Base-by-base conservation (phyloP, 148 eudicot genomes). In the Cornus controversa region DNA sequence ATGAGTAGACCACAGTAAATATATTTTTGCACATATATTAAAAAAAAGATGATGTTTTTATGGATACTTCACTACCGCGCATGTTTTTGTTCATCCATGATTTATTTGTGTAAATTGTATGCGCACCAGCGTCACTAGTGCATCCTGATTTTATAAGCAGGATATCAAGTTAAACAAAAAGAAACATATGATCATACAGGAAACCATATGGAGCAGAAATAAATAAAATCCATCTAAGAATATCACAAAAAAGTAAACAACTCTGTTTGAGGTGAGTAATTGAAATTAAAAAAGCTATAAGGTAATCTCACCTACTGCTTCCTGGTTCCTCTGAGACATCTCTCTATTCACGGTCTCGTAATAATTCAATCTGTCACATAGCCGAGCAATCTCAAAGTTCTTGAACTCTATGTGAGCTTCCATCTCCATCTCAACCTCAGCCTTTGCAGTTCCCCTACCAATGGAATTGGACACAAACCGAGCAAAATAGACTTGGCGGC, bases 291-390 rank as follows among this genome's bases (percentile, higher is more conserved):
- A 13, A 11, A 50, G 0, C 57, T 50, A 50, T 11, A 13, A 50
- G 72, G 68, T 76, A 45, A 58, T 54, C 93, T 87, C 84, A 96
- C 99, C 99, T 47, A 96, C 80, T 29, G 91, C 87, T 90, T 96
- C 99, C 86, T 93, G 99, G 80, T 96, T 96, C 84, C 98, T 92
- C 72, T 96, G 98, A 72, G 98, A 93, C 99, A 96, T 96, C 85
- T 96, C 99, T 72, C 82, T 84, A 82, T 96, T 96, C 88, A 93
- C 90, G 71, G 94, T 86, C 85, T 96, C 98, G 25, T 93, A 93
- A 80, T 96, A 96, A 75, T 85, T 92, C 82, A 93, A 80, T 70
- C 92, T 87, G 84, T 96, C 99, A 83, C 75, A 86, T 70, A 93
- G 81, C 72, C 98, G 90, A 85, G 97, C 90, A 54, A 96, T 90